These are phyloP conservation scores for Stephania cephalantha DNA, from an alignment of 164 flowering plant genomes.

Conservation along the genomic window DNA sequence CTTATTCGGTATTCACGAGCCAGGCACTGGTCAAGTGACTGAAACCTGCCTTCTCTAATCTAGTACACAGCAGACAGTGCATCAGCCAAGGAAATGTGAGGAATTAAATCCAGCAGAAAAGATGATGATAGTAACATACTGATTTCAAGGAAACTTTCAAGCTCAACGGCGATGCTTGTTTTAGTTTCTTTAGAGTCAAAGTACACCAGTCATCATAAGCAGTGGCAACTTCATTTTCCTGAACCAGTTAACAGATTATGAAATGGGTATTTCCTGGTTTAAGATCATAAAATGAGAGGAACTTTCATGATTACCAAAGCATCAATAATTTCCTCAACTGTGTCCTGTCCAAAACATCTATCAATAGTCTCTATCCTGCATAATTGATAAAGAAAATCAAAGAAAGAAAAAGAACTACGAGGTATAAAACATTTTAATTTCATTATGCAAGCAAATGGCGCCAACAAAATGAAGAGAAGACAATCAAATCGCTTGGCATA, in stretches of 20 bases:
- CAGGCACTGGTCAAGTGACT: slow-evolving; percentile 77
- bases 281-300: not conserved
- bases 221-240: slow-evolving; percentile 57
- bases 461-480: not conserved
- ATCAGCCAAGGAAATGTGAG: too few species aligned
- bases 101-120: not conserved
- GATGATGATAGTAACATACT: slow-evolving; percentile 36
- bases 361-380: slow-evolving; percentile 66
- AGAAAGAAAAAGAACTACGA: not conserved
- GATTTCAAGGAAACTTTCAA: slow-evolving; percentile 72
- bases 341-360: slow-evolving; percentile 72
- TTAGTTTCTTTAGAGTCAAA: slow-evolving; percentile 45
- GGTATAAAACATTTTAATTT: not conserved
- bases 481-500: not conserved
- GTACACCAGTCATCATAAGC: slow-evolving; percentile 52
- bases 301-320: slow-evolving; percentile 58
- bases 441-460: not conserved
- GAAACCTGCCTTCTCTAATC: slow-evolving; percentile 89
- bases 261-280: not conserved
- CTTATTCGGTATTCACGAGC: slow-evolving; percentile 79
- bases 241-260: not conserved
- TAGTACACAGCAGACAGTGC: slow-evolving; percentile 15
- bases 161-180: slow-evolving; percentile 84
- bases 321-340: slow-evolving; percentile 83
- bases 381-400: not conserved